A percentile compares a stretch with the other conserved stretches of the same genome.
Evolutionary conservation across 2,329 filamentous ascomycete species (phyloP).

Genomic region (Exophiala viscosa): DNA sequence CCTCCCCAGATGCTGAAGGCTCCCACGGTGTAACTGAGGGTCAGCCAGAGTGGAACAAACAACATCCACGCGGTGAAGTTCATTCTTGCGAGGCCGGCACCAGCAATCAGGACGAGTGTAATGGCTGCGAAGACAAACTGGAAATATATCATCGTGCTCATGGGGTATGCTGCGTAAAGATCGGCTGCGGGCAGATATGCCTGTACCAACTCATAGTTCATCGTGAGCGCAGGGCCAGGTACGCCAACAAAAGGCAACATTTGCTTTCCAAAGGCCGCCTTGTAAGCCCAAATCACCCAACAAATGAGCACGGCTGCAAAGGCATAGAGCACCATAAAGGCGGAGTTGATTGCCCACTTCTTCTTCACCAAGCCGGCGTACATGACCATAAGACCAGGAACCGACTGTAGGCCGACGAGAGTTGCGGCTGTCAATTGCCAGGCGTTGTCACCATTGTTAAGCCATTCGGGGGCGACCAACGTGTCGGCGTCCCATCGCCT

Average conservation of each 20-base stretch:
- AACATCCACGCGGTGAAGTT: conserved; percentile 52
- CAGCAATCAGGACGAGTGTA: conserved; percentile 47
- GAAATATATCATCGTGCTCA: conserved; percentile 52
- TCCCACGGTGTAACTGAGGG: conserved; percentile 43
- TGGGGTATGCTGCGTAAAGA: conserved; percentile 42
- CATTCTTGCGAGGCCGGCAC: conserved; percentile 48
- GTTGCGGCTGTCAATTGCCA: conserved; percentile 52
- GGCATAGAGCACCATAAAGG: conserved; percentile 52
- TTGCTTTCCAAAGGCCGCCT: conserved; percentile 47
- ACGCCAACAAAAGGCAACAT: conserved; percentile 50
- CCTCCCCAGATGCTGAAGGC: conserved; percentile 46
- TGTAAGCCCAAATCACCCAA: conserved; percentile 51
- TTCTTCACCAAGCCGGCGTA: conserved; percentile 46
- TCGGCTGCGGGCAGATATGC: conserved; percentile 42
- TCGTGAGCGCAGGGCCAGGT: conserved; percentile 46
- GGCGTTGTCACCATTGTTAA: conserved; percentile 49
- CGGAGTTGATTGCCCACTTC: conserved; percentile 50
- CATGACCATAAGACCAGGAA: conserved; percentile 49
- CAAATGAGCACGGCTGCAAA: conserved; percentile 48
- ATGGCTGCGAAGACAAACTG: conserved; percentile 54
- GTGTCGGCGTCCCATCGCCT: conserved; percentile 25
- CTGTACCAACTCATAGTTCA: conserved; percentile 44
- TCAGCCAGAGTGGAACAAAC: conserved; percentile 52
- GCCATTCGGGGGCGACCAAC: conserved; percentile 30
- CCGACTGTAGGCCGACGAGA: conserved; percentile 48